Percentiles rank a stretch among this genome's conserved stretches.
phyloP scores from a whole-genome alignment of 495 filamentous ascomycete genomes.

The Penicillium macrosclerotiorum region DNA sequence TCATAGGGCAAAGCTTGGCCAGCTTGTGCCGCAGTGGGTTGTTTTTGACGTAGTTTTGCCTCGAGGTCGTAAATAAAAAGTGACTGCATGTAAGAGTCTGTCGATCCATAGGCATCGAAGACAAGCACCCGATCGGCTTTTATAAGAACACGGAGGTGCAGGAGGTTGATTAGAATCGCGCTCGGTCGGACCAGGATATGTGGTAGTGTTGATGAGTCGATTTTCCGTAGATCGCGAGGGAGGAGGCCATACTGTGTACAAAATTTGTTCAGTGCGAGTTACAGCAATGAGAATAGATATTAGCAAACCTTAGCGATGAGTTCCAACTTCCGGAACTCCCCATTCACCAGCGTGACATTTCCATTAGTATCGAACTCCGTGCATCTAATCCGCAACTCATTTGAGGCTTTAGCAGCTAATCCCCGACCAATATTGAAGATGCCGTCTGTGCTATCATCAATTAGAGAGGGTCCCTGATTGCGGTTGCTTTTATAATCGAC shows the following conservation, averaged over 20 bases:
- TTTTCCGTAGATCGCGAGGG: slow-evolving; percentile 94
- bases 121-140: slow-evolving; percentile 91
- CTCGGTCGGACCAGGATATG: slow-evolving; percentile 93
- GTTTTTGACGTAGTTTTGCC: slow-evolving; percentile 59
- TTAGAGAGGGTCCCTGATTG: slow-evolving; percentile 21
- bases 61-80: slow-evolving; percentile 92
- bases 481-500: slow-evolving; percentile 23
- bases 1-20: slow-evolving; percentile 60
- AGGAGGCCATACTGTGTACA: slow-evolving; percentile 79
- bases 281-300: not conserved
- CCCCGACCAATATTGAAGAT: slow-evolving; percentile 55
- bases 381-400: slow-evolving; percentile 81
- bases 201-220: slow-evolving; percentile 96
- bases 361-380: slow-evolving; percentile 93
- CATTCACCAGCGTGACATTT: slow-evolving; percentile 91
- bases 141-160: slow-evolving; percentile 91
- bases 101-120: slow-evolving; percentile 94
- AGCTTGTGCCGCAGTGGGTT: slow-evolving; percentile 41
- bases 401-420: slow-evolving; percentile 66
- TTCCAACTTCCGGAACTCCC: slow-evolving; percentile 95
- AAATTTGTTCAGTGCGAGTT: not conserved
- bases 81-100: slow-evolving; percentile 90
- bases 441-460: slow-evolving; percentile 39
- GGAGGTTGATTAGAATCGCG: slow-evolving; percentile 89
- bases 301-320: slow-evolving; percentile 83